A percentile compares a stretch with the other conserved stretches of the same genome.
These are phyloP conservation scores for Teratosphaeria pseudoeucalypti DNA, from an alignment of 2,329 filamentous ascomycete genomes.

Conservation along the genomic window DNA sequence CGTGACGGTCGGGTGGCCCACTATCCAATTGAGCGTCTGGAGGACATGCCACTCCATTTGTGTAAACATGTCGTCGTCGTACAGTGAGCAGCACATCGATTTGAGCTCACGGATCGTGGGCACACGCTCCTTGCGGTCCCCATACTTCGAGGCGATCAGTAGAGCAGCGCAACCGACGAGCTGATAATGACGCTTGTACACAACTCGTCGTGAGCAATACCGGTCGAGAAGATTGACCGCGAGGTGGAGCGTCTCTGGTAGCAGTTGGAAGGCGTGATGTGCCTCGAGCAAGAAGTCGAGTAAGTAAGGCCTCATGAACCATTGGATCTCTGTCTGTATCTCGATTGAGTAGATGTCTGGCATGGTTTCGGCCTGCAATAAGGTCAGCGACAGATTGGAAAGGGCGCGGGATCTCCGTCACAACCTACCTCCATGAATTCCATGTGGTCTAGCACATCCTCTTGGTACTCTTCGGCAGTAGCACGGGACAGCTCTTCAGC, in stretches of 20 bases:
- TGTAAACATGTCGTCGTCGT: slow-evolving; percentile 98
- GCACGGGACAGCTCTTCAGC: slow-evolving; percentile 78
- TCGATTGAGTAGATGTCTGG: slow-evolving; percentile 97
- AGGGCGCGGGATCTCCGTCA: background rate
- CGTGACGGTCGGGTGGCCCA: slow-evolving; percentile 93
- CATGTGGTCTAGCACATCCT: slow-evolving; percentile 92
- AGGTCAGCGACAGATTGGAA: slow-evolving; percentile 16
- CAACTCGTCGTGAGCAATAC: slow-evolving; percentile 94
- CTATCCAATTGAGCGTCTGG: slow-evolving; percentile 91
- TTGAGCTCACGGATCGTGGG: slow-evolving; percentile 93
- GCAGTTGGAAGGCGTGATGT: slow-evolving; percentile 83
- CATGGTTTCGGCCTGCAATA: slow-evolving; percentile 62
- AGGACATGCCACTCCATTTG: slow-evolving; percentile 99
- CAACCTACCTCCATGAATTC: slow-evolving; percentile 74
- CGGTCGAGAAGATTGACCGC: slow-evolving; percentile 93
- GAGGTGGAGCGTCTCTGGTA: slow-evolving; percentile 91
- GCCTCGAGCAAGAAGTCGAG: slow-evolving; percentile 98
- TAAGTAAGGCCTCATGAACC: slow-evolving; percentile 98
- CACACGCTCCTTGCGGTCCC: slow-evolving; percentile 97
- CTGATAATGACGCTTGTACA: slow-evolving; percentile 99
- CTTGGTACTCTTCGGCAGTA: slow-evolving; percentile 81
- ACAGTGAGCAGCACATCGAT: slow-evolving; percentile 97
- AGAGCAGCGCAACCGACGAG: slow-evolving; percentile 92
- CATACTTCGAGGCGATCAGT: slow-evolving; percentile 95
- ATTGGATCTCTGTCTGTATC: slow-evolving; percentile 97